Evolutionary conservation across 768 basidiomycete genomes (phyloP), one percentile per base, ranked within the genome.

Genomic region (Candolleomyces efflorescens): DNA sequence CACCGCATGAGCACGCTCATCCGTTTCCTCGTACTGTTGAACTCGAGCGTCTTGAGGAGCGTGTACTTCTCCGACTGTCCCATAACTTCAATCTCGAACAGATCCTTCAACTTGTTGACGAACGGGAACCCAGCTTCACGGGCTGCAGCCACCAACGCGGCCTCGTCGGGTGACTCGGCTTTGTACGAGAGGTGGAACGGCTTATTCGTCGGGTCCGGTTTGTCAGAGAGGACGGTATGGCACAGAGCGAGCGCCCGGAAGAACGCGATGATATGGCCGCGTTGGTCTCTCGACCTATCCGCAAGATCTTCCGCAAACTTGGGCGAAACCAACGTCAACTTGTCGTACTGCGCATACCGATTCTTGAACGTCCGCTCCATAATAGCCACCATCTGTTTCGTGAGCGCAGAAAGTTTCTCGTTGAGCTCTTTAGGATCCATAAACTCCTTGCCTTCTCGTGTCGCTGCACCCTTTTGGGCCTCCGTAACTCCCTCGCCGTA

Each of bases 401-500:
- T 94, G 58, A 90, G 78, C 17, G 63, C 70, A 0, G 73, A 75
- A 12, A 98, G 78, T 66, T 85, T 82, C 54, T 78, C 80, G 39
- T 78, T 80, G 51, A 96, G 82, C 66, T 93, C 91, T 53, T 81
- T 79, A 10, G 89, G 87, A 58, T 88, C 83, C 55, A 87, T 68
- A 0, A 81, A 67, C 38, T 91, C 80, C 38, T 79, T 79, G 10
- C 94, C 94, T 61, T 92, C 83, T 1, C 95, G 82, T 53, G 88
- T 88, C 0, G 92, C 93, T 0, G 93, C 90, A 37, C 95, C 96
- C 22, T 92, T 84, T 72, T 95, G 94, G 0, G 95, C 96, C 71
- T 98, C 96, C 0, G 96, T 98, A 59, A 98, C 69, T 7, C 95
- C 95, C 66, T 98, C 96, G 10, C 96, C 96, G 66, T 97, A 98